A percentile compares a stretch with the other conserved stretches of the same genome.
Conservation (phyloP, 352 stramenopile genomes). For the Pythium phragmitis region DNA sequence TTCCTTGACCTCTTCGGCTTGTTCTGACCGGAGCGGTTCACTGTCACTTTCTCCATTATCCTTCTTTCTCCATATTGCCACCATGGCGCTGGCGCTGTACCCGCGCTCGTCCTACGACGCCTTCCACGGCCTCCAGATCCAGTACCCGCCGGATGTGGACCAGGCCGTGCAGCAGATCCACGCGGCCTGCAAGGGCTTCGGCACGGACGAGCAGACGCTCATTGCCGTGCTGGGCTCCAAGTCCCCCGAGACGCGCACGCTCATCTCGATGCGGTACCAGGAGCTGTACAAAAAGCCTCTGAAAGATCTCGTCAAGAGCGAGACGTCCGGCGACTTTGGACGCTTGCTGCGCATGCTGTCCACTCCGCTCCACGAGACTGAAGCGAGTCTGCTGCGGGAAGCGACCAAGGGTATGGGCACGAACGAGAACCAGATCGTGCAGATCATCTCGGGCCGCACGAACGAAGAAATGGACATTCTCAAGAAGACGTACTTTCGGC, state of each 20-base stretch:
- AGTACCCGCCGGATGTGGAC: slow-evolving; percentile 54
- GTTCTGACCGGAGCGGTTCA: not conserved
- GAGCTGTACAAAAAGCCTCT: slow-evolving; percentile 65
- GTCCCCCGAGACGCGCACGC: slow-evolving; percentile 62
- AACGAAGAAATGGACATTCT: slow-evolving; percentile 83
- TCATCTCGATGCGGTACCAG: slow-evolving; percentile 71
- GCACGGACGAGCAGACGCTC: slow-evolving; percentile 76
- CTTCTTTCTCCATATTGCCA: not conserved
- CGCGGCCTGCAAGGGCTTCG: slow-evolving; percentile 57
- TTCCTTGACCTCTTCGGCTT: not conserved
- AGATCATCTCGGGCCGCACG: slow-evolving; percentile 64
- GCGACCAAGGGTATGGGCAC: slow-evolving; percentile 75
- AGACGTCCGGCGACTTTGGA: slow-evolving; percentile 76
- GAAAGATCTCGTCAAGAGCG: slow-evolving; percentile 54
- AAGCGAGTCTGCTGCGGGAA: slow-evolving; percentile 68
- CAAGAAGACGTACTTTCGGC: slow-evolving; percentile 73
- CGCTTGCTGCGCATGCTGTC: slow-evolving; percentile 70
- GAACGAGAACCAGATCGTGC: slow-evolving; percentile 65
- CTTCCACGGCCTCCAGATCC: slow-evolving; percentile 45
- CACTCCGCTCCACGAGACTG: slow-evolving; percentile 61
- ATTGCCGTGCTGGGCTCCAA: slow-evolving; percentile 69
- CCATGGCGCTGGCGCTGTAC: slow-evolving; percentile 46
- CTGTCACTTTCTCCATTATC: not conserved
- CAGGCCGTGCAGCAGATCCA: slow-evolving; percentile 71
- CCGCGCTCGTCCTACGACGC: slow-evolving; percentile 53